Conservation (phyloP, 2,329 filamentous ascomycete genomes). For the Venturia carpophila region DNA sequence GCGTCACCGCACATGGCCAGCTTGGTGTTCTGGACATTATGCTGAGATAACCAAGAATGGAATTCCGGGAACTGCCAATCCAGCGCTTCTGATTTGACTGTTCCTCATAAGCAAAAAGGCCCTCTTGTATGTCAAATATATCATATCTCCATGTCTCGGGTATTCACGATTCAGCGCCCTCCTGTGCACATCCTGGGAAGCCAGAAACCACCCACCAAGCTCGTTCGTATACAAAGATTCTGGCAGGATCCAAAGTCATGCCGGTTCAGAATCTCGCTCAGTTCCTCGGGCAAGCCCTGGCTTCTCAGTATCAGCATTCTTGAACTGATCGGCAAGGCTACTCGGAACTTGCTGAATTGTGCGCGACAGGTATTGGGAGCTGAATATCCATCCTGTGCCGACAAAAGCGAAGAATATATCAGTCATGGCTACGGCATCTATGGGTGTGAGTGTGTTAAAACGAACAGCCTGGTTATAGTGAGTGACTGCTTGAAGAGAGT, state of each 20-base stretch:
- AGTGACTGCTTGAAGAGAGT: background rate
- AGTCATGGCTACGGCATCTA: background rate
- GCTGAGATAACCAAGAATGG: background rate
- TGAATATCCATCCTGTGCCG: background rate
- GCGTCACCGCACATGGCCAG: conserved; percentile 4
- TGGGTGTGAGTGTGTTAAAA: background rate
- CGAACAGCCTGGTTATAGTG: background rate
- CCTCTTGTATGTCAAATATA: background rate
- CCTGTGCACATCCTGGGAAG: background rate
- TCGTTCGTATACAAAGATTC: background rate
- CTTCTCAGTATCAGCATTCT: background rate
- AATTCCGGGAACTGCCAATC: conserved; percentile 6
- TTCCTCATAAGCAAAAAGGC: background rate
- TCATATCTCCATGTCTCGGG: background rate
- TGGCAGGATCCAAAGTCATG: background rate
- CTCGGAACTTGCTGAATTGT: background rate
- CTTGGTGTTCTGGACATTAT: background rate
- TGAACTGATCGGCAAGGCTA: background rate
- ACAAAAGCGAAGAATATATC: conserved; percentile 6
- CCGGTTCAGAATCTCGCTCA: background rate
- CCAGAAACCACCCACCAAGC: background rate
- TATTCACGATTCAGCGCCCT: background rate
- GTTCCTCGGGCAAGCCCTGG: background rate
- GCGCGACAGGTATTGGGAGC: background rate
- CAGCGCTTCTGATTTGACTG: background rate